A percentile compares a stretch with the other conserved stretches of the same genome.
Evolutionary conservation across 1,284 basidiomycete genomes (phyloP).

Genomic region (Tetrapyrgos nigripes): DNA sequence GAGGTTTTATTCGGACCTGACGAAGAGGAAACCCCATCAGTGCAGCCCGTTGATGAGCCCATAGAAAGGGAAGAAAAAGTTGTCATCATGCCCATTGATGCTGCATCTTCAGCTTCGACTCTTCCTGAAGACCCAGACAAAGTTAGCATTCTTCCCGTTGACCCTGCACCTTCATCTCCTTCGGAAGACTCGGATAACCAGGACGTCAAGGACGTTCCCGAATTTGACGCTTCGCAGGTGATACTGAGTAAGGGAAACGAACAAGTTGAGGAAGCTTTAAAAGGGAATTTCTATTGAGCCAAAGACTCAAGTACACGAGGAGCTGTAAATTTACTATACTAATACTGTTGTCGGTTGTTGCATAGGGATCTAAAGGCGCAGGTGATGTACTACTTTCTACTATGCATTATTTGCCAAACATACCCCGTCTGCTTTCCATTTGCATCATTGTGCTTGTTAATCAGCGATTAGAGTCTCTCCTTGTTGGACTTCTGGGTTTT

Average conservation of each 20-base stretch:
- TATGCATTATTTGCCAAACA: too few species aligned
- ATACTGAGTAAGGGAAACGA: constrained; percentile 56
- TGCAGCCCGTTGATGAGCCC: constrained; percentile 12
- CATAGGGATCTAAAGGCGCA: too few species aligned
- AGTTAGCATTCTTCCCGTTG: constrained; percentile 26
- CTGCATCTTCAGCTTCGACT: not conserved
- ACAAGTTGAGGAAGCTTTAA: constrained; percentile 55
- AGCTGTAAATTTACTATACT: constrained; percentile 16
- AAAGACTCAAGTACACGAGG: constrained; percentile 22
- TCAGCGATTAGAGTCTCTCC: too few species aligned
- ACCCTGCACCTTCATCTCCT: constrained; percentile 11
- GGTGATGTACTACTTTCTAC: too few species aligned
- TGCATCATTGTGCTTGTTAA: too few species aligned
- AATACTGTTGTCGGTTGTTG: too few species aligned
- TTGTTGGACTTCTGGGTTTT: too few species aligned
- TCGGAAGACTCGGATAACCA: too few species aligned
- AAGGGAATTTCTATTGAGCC: constrained; percentile 36
- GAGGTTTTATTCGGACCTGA: constrained; percentile 35
- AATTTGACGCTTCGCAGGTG: constrained; percentile 39
- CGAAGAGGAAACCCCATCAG: constrained; percentile 18
- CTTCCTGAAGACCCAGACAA: constrained; percentile 22
- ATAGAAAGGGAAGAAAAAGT: not conserved
- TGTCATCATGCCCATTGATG: not conserved
- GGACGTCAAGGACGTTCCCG: constrained; percentile 21
- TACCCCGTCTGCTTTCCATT: too few species aligned